Conservation (phyloP, 768 basidiomycete genomes). For the Xerocomus spinulosus region DNA sequence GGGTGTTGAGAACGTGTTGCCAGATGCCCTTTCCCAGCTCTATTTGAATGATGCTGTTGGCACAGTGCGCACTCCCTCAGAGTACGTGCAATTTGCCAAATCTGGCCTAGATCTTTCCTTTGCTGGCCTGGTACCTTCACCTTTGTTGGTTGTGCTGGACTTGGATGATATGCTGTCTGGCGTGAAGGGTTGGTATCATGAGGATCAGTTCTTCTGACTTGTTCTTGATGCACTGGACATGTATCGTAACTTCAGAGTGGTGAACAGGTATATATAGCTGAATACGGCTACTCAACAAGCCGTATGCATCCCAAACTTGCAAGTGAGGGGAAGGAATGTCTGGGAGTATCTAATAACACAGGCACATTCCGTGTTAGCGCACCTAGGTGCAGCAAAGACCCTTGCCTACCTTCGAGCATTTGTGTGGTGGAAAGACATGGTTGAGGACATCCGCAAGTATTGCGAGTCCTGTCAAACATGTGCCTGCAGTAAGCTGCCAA, state of each 20-base stretch:
- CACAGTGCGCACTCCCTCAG: neutral
- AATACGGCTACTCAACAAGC: no score
- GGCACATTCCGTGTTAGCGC: constrained; percentile 38
- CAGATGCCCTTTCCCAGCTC: constrained; percentile 23
- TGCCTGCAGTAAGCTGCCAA: constrained; percentile 18
- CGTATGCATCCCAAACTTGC: constrained; percentile 32
- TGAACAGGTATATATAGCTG: no score
- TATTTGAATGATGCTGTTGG: constrained; percentile 6
- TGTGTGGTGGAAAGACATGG: constrained; percentile 40
- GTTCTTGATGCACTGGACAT: no score
- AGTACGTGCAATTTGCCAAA: neutral
- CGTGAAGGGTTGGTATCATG: no score
- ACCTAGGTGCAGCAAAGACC: constrained; percentile 35
- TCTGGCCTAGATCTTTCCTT: neutral
- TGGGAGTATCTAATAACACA: constrained; percentile 33
- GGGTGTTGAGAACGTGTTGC: constrained; percentile 23
- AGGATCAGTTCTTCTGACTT: no score
- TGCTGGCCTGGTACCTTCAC: no score
- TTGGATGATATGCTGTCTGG: no score
- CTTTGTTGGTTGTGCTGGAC: no score
- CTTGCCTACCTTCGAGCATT: constrained; percentile 29
- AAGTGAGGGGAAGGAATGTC: constrained; percentile 13
- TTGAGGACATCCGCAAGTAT: constrained; percentile 20
- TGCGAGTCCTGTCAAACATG: constrained; percentile 24
- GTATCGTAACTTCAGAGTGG: no score